Percentiles rank a stretch among this genome's conserved stretches.
Conservation (phyloP, 2,329 filamentous ascomycete genomes). For the Pseudocercospora vitis region DNA sequence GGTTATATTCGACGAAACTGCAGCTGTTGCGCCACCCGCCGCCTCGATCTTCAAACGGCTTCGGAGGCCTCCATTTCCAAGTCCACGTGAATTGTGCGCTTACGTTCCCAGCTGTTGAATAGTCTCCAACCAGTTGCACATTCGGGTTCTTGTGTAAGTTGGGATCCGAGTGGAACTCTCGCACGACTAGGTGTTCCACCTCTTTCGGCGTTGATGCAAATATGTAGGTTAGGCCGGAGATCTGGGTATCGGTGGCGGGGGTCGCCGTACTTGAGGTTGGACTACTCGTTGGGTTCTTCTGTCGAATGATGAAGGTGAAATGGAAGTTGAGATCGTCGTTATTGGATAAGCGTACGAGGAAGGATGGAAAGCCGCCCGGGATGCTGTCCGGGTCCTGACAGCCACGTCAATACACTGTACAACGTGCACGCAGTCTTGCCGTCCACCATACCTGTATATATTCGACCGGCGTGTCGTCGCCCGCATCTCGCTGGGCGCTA, state of each 20-base stretch:
- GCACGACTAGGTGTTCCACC: slow-evolving; percentile 87
- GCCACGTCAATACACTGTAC: no score
- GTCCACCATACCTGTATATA: slow-evolving; percentile 90
- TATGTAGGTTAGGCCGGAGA: slow-evolving; percentile 88
- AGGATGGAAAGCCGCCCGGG: slow-evolving; percentile 50
- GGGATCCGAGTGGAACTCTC: slow-evolving; percentile 94
- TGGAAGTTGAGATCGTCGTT: slow-evolving; percentile 91
- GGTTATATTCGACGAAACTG: slow-evolving; percentile 97
- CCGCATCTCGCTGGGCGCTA: slow-evolving; percentile 66
- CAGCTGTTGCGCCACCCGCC: slow-evolving; percentile 96
- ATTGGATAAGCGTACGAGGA: slow-evolving; percentile 82
- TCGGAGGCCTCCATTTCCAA: slow-evolving; percentile 96
- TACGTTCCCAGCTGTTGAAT: slow-evolving; percentile 74
- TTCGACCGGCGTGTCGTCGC: slow-evolving; percentile 77
- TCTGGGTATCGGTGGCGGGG: slow-evolving; percentile 64
- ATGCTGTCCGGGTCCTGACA: slow-evolving; percentile 78
- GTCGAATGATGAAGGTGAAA: slow-evolving; percentile 81
- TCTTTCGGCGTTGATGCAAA: slow-evolving; percentile 83
- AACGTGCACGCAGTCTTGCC: no score
- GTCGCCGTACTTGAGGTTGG: slow-evolving; percentile 19
- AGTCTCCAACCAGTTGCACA: slow-evolving; percentile 92
- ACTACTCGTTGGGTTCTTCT: slow-evolving; percentile 44
- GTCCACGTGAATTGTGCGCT: slow-evolving; percentile 91
- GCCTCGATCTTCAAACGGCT: slow-evolving; percentile 73
- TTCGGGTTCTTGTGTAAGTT: slow-evolving; percentile 97